Evolutionary conservation across 1,139 yeast species (phyloP), one percentile per base, ranked within the genome.

Genomic region (Meyerozyma sp.): DNA sequence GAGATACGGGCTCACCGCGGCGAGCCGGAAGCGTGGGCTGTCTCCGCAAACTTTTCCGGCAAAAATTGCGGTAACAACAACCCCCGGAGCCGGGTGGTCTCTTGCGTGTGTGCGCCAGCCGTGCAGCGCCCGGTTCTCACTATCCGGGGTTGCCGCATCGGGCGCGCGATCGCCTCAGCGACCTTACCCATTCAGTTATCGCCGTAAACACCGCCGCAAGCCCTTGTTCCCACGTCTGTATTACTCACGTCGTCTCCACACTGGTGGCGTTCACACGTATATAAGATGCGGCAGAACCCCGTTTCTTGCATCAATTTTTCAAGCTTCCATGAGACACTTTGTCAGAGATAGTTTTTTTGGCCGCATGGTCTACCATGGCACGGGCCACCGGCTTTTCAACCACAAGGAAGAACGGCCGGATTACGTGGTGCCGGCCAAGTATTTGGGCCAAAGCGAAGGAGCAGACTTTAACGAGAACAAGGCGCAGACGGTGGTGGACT

Each of bases 391-490:
- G 46, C 44, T 52, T 29, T 63, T 65, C 45, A 44, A 40, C 1
- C 61, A 66, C 44, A 52, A 56, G 23, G 76, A 70, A 50, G 75
- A 70, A 29, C 40, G 44, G 2, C 49, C 57, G 3, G 69, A 55
- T 32, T 70, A 66, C 46, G 57, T 64, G 1, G 47, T 65, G 4
- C 73, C 73, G 0, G 65, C 61, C 14, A 66, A 61, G 42, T 67
- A 69, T 45, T 51, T 54, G 23, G 40, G 41, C 6, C 10, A 34
- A 18, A 13, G 26, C 5, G 37, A 34, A 5, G 26, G 8, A 10
- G 37, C 25, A 1, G 26, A 34, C 2, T 34, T 20, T 7, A 13
- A 32, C 5, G 29, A 27, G 13, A 32, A 14, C 11, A 32, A 32
- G 21, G 21, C 5, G 8, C 11, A 13, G 7, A 21, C 23, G 8